Evolutionary conservation across 75 land plant species (phyloP).

Genomic region (Picea sitchensis): DNA sequence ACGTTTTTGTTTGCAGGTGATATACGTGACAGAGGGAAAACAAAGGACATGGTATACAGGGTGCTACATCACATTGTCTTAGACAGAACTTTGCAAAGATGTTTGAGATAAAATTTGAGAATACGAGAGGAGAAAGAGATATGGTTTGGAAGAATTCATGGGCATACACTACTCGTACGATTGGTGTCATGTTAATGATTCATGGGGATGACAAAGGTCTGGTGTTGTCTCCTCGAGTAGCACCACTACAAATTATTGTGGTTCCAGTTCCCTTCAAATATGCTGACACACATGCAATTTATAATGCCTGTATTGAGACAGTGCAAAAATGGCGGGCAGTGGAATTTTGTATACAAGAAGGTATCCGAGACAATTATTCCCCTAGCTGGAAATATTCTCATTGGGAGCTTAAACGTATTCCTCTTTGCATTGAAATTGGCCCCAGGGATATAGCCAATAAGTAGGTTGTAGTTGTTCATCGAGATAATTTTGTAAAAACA

Average conservation of each 20-base stretch:
- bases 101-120: slow-evolving; percentile 92
- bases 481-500: slow-evolving; percentile 67
- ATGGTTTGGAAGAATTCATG: slow-evolving; percentile 99
- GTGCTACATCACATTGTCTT: slow-evolving; percentile 99
- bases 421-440: slow-evolving; percentile 94
- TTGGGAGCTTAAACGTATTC: slow-evolving; percentile 98
- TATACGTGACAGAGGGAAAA: neutral
- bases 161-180: slow-evolving; percentile 95
- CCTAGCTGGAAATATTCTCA: slow-evolving; percentile 99
- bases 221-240: slow-evolving; percentile 90
- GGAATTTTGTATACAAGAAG: slow-evolving; percentile 74
- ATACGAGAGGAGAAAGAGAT: slow-evolving; percentile 83
- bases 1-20: no score
- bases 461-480: slow-evolving; percentile 89
- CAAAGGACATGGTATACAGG: slow-evolving; percentile 96
- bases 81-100: slow-evolving; percentile 99
- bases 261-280: slow-evolving; percentile 90
- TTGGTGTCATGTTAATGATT: slow-evolving; percentile 97
- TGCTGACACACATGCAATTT: slow-evolving; percentile 55
- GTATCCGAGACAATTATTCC: slow-evolving; percentile 81
- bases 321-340: slow-evolving; percentile 48
- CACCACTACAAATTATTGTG: slow-evolving; percentile 84
- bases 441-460: slow-evolving; percentile 87
- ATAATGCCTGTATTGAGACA: slow-evolving; percentile 65
- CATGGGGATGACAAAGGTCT: slow-evolving; percentile 97